Percentiles rank a stretch among this genome's conserved stretches.
Evolutionary conservation across 2,329 filamentous ascomycete genomes (phyloP).

Genomic region (Fusarium chaquense): DNA sequence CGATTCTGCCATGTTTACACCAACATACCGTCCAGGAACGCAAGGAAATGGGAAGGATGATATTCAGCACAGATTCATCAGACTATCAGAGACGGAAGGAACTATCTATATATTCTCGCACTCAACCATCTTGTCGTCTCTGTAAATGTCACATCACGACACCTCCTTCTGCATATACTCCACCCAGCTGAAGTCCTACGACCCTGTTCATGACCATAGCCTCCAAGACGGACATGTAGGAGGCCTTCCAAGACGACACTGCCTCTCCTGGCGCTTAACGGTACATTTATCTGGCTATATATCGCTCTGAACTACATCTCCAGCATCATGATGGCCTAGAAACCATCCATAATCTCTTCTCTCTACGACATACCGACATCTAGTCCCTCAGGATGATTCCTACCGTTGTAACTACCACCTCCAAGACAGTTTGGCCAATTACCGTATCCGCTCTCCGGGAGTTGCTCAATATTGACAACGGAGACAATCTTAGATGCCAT

Average conservation of each 20-base stretch:
- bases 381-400: conserved; percentile 16
- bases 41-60: neutral
- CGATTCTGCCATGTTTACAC: neutral
- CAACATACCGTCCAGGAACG: neutral
- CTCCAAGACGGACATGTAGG: conserved; percentile 6
- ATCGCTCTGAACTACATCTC: neutral
- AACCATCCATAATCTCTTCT: conserved; percentile 16
- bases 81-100: conserved; percentile 9
- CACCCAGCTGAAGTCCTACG: conserved; percentile 30
- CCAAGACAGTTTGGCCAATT: conserved; percentile 19
- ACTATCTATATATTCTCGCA: neutral
- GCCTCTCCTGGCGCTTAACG: conserved; percentile 27
- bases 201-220: conserved; percentile 22
- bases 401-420: neutral
- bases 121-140: neutral
- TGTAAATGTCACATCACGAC: neutral
- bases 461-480: conserved; percentile 21
- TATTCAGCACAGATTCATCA: neutral
- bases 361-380: neutral
- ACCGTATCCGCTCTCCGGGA: conserved; percentile 13
- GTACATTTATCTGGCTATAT: conserved; percentile 31
- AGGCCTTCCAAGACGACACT: conserved; percentile 21
- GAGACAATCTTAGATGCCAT: conserved; percentile 22
- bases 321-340: conserved; percentile 31
- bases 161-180: conserved; percentile 9